A percentile compares a stretch with the other conserved stretches of the same genome.
Conservation (phyloP, 495 filamentous ascomycete species). For the Cladorrhinum samala region DNA sequence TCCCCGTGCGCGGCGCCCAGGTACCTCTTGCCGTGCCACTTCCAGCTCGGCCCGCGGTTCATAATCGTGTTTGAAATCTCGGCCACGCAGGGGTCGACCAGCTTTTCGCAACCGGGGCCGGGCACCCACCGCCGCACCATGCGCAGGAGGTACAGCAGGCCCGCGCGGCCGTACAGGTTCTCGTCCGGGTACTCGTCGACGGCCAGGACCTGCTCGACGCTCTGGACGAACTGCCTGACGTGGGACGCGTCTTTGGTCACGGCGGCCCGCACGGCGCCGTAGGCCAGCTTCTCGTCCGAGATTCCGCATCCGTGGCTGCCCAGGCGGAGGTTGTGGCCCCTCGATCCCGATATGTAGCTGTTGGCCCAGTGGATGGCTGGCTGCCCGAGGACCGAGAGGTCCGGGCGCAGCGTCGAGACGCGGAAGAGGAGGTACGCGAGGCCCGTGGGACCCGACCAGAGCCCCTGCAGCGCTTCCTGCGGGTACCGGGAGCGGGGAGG, state of each 20-base stretch:
- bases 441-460: constrained; percentile 55
- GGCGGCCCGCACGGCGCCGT: constrained; percentile 45
- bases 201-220: constrained; percentile 29
- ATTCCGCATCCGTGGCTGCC: constrained; percentile 45
- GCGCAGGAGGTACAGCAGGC: constrained; percentile 55
- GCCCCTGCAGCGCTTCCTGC: constrained; percentile 33
- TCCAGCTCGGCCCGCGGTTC: constrained; percentile 41
- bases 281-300: constrained; percentile 48
- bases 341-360: constrained; percentile 39
- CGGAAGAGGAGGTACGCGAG: constrained; percentile 54
- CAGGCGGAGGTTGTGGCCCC: constrained; percentile 29
- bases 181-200: constrained; percentile 38
- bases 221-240: constrained; percentile 38
- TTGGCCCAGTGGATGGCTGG: constrained; percentile 43
- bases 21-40: constrained; percentile 53
- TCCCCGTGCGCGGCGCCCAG: constrained; percentile 57
- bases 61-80: constrained; percentile 35
- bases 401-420: constrained; percentile 42
- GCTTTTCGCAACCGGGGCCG: constrained; percentile 11
- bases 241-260: constrained; percentile 38
- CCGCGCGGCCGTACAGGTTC: constrained; percentile 55
- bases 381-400: constrained; percentile 39
- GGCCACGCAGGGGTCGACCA: constrained; percentile 30
- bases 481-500: constrained; percentile 25
- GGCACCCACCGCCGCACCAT: constrained; percentile 29